Conservation (phyloP, 2,329 filamentous ascomycete genomes). For the Fonsecaea pedrosoi region DNA sequence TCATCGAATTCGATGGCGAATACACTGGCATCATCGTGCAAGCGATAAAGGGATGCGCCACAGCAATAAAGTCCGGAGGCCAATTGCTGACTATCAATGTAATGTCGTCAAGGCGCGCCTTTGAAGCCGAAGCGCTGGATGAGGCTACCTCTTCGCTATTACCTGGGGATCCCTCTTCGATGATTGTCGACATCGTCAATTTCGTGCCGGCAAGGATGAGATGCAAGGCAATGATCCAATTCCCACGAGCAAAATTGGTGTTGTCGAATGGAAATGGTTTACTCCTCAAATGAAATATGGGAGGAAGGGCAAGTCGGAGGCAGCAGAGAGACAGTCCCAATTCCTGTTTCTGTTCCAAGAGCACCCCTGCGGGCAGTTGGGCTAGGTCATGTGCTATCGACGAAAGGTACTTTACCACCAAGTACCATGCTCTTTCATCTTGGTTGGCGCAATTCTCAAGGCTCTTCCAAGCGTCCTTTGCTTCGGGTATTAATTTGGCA, state of each 20-base stretch:
- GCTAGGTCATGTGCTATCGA: neutral
- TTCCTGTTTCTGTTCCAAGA: neutral
- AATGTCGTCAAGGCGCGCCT: slow-evolving; percentile 22
- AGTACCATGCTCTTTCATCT: slow-evolving; percentile 20
- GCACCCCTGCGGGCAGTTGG: neutral
- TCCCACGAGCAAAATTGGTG: slow-evolving; percentile 19
- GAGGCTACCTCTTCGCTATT: slow-evolving; percentile 17
- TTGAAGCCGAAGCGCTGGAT: slow-evolving; percentile 11
- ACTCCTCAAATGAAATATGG: slow-evolving; percentile 7
- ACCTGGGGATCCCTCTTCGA: neutral
- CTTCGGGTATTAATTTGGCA: slow-evolving; percentile 9
- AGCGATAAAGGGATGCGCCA: slow-evolving; percentile 27
- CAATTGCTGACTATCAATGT: slow-evolving; percentile 29
- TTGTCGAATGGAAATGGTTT: slow-evolving; percentile 18
- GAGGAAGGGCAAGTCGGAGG: neutral
- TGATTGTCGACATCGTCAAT: slow-evolving; percentile 21
- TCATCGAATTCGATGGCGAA: too few species aligned
- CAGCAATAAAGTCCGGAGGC: slow-evolving; percentile 26
- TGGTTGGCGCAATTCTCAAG: slow-evolving; percentile 17
- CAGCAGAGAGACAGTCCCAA: neutral
- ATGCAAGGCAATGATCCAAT: slow-evolving; percentile 27
- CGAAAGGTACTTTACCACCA: slow-evolving; percentile 2
- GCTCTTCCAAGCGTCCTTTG: slow-evolving; percentile 13
- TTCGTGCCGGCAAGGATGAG: slow-evolving; percentile 25
- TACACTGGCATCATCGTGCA: slow-evolving; percentile 25